phyloP scores from a whole-genome alignment of 169 alveolate species.

The Plasmodium inui region DNA sequence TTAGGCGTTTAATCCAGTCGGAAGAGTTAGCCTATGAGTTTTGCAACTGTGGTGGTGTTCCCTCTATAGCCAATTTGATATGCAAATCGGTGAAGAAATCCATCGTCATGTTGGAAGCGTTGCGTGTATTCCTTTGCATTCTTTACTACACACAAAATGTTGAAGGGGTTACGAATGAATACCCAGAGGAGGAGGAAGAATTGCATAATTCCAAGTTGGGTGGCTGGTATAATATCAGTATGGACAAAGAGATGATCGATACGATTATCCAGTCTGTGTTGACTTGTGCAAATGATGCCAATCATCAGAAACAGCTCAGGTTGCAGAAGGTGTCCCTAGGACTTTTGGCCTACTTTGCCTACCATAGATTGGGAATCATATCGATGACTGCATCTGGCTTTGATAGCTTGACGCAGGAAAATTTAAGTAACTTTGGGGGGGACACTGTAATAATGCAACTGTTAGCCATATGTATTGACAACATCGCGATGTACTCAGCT shows the following conservation, averaged over 20 bases:
- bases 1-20: constrained; percentile 88
- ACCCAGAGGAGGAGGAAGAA: constrained; percentile 80
- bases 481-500: constrained; percentile 77
- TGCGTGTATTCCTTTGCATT: constrained; percentile 86
- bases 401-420: constrained; percentile 64
- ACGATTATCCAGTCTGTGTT: constrained; percentile 76
- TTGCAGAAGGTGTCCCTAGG: constrained; percentile 83
- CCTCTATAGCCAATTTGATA: constrained; percentile 84
- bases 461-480: constrained; percentile 78
- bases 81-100: constrained; percentile 88
- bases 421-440: constrained; percentile 77
- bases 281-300: constrained; percentile 75
- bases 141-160: constrained; percentile 80
- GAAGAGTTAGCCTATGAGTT: constrained; percentile 91
- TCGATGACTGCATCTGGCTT: constrained; percentile 82
- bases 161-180: constrained; percentile 84
- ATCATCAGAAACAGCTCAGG: constrained; percentile 78
- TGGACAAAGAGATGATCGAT: constrained; percentile 83
- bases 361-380: constrained; percentile 83
- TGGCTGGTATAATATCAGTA: constrained; percentile 85
- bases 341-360: constrained; percentile 81
- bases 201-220: constrained; percentile 60
- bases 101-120: constrained; percentile 90
- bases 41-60: constrained; percentile 91
- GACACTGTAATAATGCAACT: constrained; percentile 73